Conservation (phyloP, 192 early-diverging fungal genomes). For the Coemansia sp. region DNA sequence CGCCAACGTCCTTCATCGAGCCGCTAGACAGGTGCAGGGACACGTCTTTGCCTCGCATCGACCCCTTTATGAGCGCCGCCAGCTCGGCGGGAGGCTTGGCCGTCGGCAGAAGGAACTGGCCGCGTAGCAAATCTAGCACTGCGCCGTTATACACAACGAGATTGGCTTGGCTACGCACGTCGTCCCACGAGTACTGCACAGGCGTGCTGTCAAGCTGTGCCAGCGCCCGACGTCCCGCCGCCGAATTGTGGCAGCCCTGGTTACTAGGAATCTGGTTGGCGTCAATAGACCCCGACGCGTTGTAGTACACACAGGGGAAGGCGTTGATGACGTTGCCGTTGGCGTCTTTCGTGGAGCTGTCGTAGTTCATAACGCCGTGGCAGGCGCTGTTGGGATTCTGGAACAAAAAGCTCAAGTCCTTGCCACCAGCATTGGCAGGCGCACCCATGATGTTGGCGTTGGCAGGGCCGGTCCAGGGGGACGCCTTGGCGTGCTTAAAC, state of each 20-base stretch:
- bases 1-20: conserved; percentile 56
- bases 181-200: conserved; percentile 70
- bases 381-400: conserved; percentile 74
- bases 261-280: conserved; percentile 56
- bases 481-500: conserved; percentile 59
- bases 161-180: conserved; percentile 62
- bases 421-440: conserved; percentile 64
- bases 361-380: conserved; percentile 59
- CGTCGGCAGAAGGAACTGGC: conserved; percentile 62
- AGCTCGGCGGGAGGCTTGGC: conserved; percentile 41
- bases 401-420: conserved; percentile 78
- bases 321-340: conserved; percentile 58
- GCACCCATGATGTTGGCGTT: conserved; percentile 61
- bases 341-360: conserved; percentile 16
- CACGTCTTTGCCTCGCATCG: conserved; percentile 57
- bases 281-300: conserved; percentile 43
- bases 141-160: conserved; percentile 77
- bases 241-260: conserved; percentile 64
- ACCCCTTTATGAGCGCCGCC: conserved; percentile 42
- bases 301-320: conserved; percentile 75
- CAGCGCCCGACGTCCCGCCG: conserved; percentile 54
- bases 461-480: conserved; percentile 45
- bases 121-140: conserved; percentile 70
- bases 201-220: conserved; percentile 48
- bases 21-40: conserved; percentile 59